Base-by-base conservation (phyloP, 495 filamentous ascomycete species). In the Achaetomiella virescens region DNA sequence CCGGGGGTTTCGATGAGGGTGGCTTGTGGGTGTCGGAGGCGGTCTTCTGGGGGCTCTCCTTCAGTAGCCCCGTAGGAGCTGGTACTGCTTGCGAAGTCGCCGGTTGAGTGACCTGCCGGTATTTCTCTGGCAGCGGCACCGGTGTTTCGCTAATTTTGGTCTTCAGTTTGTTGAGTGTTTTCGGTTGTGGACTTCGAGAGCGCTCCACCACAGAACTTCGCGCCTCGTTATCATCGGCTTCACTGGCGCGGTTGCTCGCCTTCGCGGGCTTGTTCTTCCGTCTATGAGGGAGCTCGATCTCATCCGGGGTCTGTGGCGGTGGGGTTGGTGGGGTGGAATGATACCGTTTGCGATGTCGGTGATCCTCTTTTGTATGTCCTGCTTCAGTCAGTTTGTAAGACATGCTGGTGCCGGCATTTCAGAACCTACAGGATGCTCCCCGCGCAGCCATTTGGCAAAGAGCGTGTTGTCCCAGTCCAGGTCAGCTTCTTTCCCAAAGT, bases 401-500 rank as follows among this genome's bases (percentile, higher is more conserved):
- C 18, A 2, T 4, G 17, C 20, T 9, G 7, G 1, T 15, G 22
- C 6, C 25, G 17, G 6, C 12, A 12, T 0, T 24, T 51, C 5
- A 29, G 7, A 15, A 43, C 70, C 41, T 62, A 78, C 75, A 0
- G 69, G 64, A 52, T 69, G 66, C 52, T 60, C 45, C 1, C 54
- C 29, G 7, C 59, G 54, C 22, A 79, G 44, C 64, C 66, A 70
- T 15, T 63, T 61, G 45, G 71, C 58, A 24, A 80, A 72, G 7
- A 24, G 31, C 1, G 75, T 78, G 7, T 52, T 49, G 8, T 65
- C 46, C 72, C 71, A 74, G 2, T 37, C 31, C 17, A 66, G 40
- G 0, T 53, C 60, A 1, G 29, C n/a, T 25, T 70, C 65, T 49
- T 72, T 78, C 1, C 62, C 61, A 24, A 76, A 76, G 46, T 77